phyloP scores from a whole-genome alignment of 208 protist genomes.

The Leishmania aethiopica region DNA sequence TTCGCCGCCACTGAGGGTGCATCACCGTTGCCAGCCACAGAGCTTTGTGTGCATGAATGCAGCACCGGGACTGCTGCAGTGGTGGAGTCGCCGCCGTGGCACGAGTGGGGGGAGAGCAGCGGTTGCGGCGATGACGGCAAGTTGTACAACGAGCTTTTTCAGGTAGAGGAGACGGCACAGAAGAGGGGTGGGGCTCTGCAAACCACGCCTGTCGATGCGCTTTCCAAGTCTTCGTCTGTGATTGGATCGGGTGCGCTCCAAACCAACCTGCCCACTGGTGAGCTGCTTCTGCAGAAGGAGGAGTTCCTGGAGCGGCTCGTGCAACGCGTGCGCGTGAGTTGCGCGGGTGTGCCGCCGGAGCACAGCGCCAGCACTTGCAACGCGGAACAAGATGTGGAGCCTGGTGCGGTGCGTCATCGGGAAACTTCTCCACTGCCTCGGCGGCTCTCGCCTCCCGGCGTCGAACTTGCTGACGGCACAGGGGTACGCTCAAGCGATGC shows the following conservation, averaged over 20 bases:
- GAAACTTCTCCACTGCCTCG: not conserved
- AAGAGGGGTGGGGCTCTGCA: not conserved
- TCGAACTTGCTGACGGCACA: not conserved
- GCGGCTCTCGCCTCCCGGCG: not conserved
- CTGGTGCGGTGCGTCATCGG: not conserved
- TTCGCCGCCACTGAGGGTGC: not conserved
- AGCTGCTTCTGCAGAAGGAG: constrained; percentile 31
- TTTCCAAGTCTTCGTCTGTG: not conserved
- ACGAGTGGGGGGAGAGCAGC: constrained; percentile 1
- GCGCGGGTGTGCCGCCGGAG: not conserved
- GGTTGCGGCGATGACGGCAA: not conserved
- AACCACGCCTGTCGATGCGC: not conserved
- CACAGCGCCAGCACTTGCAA: not conserved
- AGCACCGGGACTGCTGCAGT: not conserved
- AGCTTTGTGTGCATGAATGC: constrained; percentile 30
- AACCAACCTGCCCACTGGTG: not conserved
- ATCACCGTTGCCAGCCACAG: not conserved
- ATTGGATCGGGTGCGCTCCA: not conserved
- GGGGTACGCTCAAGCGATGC: not conserved
- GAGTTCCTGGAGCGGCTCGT: constrained; percentile 32
- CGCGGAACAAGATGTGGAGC: not conserved
- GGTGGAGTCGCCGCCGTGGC: constrained; percentile 2
- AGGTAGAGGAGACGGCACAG: not conserved
- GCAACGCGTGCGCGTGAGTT: constrained; percentile 29
- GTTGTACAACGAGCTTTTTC: not conserved